Evolutionary conservation across 306 rosid genomes (phyloP).

Genomic region (Begonia fuchsioides): DNA sequence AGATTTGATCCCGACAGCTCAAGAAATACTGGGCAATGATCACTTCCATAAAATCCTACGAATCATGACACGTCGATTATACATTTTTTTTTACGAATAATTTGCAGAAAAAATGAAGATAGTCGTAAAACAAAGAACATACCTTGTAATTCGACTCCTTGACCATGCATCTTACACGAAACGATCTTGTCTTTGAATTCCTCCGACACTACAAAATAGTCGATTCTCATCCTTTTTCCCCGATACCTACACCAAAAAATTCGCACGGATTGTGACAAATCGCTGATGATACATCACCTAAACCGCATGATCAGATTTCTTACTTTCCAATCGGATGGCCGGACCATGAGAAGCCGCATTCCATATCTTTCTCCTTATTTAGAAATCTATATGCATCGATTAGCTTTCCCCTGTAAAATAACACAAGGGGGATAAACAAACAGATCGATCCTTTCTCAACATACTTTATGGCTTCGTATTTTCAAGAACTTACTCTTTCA

Average conservation of each 20-base stretch:
- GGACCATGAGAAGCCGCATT: conserved; percentile 88
- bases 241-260: conserved; percentile 59
- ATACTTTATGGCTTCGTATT: too few relatives aligned
- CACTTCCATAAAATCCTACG: conserved; percentile 86
- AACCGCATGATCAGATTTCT: conserved; percentile 5
- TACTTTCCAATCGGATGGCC: conserved; percentile 91
- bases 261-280: too few relatives aligned
- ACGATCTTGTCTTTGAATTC: conserved; percentile 46
- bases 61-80: background rate
- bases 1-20: conserved; percentile 48
- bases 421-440: conserved; percentile 12
- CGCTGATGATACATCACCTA: too few relatives aligned
- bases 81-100: too few relatives aligned
- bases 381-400: conserved; percentile 79
- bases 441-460: too few relatives aligned
- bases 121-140: background rate
- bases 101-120: too few relatives aligned
- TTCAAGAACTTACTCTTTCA: conserved; percentile 53
- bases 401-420: conserved; percentile 68
- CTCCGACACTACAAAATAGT: conserved; percentile 68
- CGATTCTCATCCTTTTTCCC: conserved; percentile 96
- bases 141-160: conserved; percentile 86
- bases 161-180: conserved; percentile 80
- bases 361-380: conserved; percentile 79
- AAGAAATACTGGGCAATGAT: conserved; percentile 82